phyloP scores from a whole-genome alignment of 1,284 basidiomycete species.

The Paramarasmius palmivorus region DNA sequence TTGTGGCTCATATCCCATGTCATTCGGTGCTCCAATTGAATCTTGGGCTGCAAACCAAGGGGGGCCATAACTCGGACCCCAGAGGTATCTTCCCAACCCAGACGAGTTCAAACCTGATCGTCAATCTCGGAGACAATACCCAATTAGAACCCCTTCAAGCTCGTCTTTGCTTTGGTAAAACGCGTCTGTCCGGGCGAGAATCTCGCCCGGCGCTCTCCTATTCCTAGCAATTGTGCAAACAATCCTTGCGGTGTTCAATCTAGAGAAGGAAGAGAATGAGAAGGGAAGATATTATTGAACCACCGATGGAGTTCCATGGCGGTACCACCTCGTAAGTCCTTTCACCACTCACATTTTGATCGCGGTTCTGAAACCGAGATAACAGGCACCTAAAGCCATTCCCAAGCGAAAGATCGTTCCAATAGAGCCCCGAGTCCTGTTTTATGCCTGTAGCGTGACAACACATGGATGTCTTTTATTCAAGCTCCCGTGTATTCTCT shows the following conservation, averaged over 20 bases:
- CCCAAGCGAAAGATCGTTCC: no score
- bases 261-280: neutral
- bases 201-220: neutral
- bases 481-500: no score
- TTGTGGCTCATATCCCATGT: conserved; percentile 14
- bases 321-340: neutral
- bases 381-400: no score
- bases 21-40: neutral
- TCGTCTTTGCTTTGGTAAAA: conserved; percentile 41
- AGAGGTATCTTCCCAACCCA: conserved; percentile 33
- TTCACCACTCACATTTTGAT: no score
- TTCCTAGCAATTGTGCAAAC: neutral
- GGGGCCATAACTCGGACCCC: conserved; percentile 44
- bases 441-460: no score
- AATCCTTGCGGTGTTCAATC: neutral
- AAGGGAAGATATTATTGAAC: neutral
- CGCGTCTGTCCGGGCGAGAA: conserved; percentile 32
- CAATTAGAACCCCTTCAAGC: conserved; percentile 31
- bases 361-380: no score
- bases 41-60: neutral
- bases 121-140: conserved; percentile 35
- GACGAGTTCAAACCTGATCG: conserved; percentile 37
- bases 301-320: conserved; percentile 1
- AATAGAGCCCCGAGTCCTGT: no score
- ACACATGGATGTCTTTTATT: no score